Base-by-base conservation (phyloP, 805 yeast genomes). In the Ogataea methanolica region DNA sequence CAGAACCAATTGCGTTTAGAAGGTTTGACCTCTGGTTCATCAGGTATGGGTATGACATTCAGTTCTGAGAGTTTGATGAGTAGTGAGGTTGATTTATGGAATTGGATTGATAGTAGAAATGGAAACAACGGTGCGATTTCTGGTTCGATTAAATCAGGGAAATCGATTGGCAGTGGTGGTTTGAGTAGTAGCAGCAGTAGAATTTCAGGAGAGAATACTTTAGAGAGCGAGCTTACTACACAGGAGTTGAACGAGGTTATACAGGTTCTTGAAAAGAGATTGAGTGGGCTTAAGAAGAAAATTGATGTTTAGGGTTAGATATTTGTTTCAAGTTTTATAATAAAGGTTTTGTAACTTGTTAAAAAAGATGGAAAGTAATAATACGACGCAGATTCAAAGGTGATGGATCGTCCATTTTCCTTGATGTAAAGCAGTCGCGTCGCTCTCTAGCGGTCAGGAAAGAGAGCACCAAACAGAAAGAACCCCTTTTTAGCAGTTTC, bases 21-120 rank as follows among this genome's bases (percentile, higher is more conserved):
- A 3, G 12, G 31, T 14, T 15, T 22, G 31, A 16, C n/a, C 16
- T 23, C 41, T 3, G 33, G 41, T 15, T 31, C 33, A 14, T 31
- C 15, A 19, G 43, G 37, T 11, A 14, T 40, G 23, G 42, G 36
- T 16, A 16, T 42, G 14, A 12, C 9, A 41, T 22, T 41, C 16
- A 35, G 15, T n/a, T 33, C 40, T 11, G 78, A n/a, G 44, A 68
- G 50, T 48, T 67, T 51, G 56, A 56, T 69, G 49, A 70, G 72
- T 46, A 77, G 80, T 49, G 90, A 87, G 63, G 70, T 74, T 16
- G 74, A 75, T 22, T 59, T 87, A 39, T 87, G 94, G 94, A 74
- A 79, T 41, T 87, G 96, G 96, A 72, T 87, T 45, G 67, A 68
- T 31, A 62, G 62, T 3, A 49, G 73, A 42, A 68, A 71, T 47